Evolutionary conservation across 2,329 filamentous ascomycete species (phyloP).

Genomic region (Neoascochyta sp.): DNA sequence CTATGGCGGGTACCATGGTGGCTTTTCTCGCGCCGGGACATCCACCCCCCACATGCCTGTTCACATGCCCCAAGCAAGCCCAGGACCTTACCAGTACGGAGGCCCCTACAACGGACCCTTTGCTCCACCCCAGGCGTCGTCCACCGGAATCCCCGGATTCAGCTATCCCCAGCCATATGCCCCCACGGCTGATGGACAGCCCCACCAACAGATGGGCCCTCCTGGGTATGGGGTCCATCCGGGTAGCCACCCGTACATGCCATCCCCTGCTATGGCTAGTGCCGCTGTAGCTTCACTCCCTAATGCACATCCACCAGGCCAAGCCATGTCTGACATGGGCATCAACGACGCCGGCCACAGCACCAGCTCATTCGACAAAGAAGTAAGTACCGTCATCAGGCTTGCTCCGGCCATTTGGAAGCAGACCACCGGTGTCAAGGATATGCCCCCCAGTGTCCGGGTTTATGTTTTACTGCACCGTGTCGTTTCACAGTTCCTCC

Average conservation of each 20-base stretch:
- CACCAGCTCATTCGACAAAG: slow-evolving; percentile 37
- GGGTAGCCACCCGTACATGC: slow-evolving; percentile 26
- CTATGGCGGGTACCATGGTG: slow-evolving; percentile 33
- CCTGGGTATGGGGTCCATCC: slow-evolving; percentile 25
- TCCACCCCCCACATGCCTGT: slow-evolving; percentile 36
- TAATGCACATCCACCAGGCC: slow-evolving; percentile 15
- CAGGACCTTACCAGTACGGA: slow-evolving; percentile 36
- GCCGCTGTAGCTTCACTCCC: slow-evolving; percentile 27
- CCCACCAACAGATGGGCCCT: slow-evolving; percentile 30
- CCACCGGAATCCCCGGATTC: slow-evolving; percentile 19
- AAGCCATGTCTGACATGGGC: slow-evolving; percentile 16
- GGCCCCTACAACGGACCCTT: slow-evolving; percentile 37
- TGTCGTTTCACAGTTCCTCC: slow-evolving; percentile 55
- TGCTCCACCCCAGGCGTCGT: slow-evolving; percentile 31
- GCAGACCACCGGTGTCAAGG: slow-evolving; percentile 55
- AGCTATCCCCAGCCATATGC: slow-evolving; percentile 31
- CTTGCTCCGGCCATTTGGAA: slow-evolving; percentile 63
- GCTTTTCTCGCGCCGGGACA: slow-evolving; percentile 38
- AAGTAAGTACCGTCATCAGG: slow-evolving; percentile 42
- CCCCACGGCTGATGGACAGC: slow-evolving; percentile 27
- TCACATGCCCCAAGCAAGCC: slow-evolving; percentile 36
- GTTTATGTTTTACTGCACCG: slow-evolving; percentile 63
- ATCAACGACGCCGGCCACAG: slow-evolving; percentile 27
- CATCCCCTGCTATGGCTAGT: slow-evolving; percentile 31
- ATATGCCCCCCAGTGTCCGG: slow-evolving; percentile 60